Percentiles rank a stretch among this genome's conserved stretches.
These are phyloP conservation scores for Boletus sp. DNA, from an alignment of 1,284 basidiomycete genomes.

Conservation along the genomic window DNA sequence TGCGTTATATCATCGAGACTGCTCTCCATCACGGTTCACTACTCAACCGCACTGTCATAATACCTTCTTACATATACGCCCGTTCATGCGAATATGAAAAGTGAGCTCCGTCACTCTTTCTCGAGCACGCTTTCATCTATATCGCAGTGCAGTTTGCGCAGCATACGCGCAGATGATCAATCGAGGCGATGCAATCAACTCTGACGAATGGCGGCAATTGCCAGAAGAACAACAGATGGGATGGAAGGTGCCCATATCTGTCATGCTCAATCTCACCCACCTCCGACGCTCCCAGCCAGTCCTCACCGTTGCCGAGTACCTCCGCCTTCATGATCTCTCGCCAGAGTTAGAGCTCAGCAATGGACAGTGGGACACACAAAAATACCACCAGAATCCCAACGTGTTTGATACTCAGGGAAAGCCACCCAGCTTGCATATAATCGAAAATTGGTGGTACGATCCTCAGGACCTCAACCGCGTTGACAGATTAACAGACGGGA, in stretches of 20 bases:
- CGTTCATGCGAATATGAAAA: constrained; percentile 38
- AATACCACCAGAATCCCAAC: constrained; percentile 25
- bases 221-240: constrained; percentile 42
- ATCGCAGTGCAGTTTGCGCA: constrained; percentile 29
- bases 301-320: constrained; percentile 40
- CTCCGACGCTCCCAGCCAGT: constrained; percentile 39
- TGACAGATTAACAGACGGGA: constrained; percentile 34
- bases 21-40: constrained; percentile 37
- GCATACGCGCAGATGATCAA: constrained; percentile 39
- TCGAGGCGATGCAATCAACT: constrained; percentile 37
- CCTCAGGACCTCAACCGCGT: constrained; percentile 36
- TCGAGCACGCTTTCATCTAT: neutral
- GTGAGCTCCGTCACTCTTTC: constrained; percentile 16
- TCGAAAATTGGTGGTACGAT: constrained; percentile 43
- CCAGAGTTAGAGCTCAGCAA: constrained; percentile 34
- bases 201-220: constrained; percentile 40
- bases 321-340: constrained; percentile 39
- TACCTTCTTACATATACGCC: constrained; percentile 41
- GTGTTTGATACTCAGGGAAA: constrained; percentile 15
- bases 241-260: constrained; percentile 38
- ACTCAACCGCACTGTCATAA: constrained; percentile 36
- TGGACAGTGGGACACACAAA: constrained; percentile 37
- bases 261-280: constrained; percentile 45
- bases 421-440: constrained; percentile 31
- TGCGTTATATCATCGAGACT: constrained; percentile 41